Evolutionary conservation across 179 eudicot species (phyloP), one percentile per base, ranked within the genome.

Genomic region (Silene coronaria): DNA sequence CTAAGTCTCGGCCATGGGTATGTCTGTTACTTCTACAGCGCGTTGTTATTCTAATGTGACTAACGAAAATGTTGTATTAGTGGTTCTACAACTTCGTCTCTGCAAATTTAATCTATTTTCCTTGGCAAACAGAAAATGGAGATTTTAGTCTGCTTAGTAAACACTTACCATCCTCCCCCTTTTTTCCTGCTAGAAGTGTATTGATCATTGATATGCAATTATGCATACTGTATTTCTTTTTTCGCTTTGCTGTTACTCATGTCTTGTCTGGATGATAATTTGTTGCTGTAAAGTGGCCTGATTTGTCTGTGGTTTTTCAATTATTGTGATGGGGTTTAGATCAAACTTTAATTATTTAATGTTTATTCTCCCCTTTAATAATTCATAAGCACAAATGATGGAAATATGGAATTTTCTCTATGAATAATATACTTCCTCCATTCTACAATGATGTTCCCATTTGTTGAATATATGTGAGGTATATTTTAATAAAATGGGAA

Each of bases 221-320:
- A 16, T 55, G 45, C 38, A 48, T 68, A 19, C 10, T 51, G 55
- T 16, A 57, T 73, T 60, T 19, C 28, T 77, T 13, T 61, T 23
- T 30, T 23, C 26, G 70, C 62, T 2, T 67, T 57, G 57, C 22
- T 76, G 61, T 60, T 73, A 78, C 84, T 83, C 80, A 78, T 72
- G 84, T 77, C 83, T 78, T 82, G 73, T 75, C 71, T 71, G 46
- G 76, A 76, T 77, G 13, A 77, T 46, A 66, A 73, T 9, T 51
- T 71, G 81, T 76, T 76, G 83, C 84, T 81, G 88, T 78, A 79
- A 87, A 84, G 85, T 76, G 69, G 55, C 72, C 71, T 62, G 80
- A 74, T 74, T 74, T 75, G 74, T 72, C 78, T 76, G 61, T 57
- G 61, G 51, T 74, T 70, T 76, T 75, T 57, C 80, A 66, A 72